Percentiles rank a stretch among this genome's conserved stretches.
Conservation (phyloP, 2,329 filamentous ascomycete genomes). For the Ascocoryne sarcoides region DNA sequence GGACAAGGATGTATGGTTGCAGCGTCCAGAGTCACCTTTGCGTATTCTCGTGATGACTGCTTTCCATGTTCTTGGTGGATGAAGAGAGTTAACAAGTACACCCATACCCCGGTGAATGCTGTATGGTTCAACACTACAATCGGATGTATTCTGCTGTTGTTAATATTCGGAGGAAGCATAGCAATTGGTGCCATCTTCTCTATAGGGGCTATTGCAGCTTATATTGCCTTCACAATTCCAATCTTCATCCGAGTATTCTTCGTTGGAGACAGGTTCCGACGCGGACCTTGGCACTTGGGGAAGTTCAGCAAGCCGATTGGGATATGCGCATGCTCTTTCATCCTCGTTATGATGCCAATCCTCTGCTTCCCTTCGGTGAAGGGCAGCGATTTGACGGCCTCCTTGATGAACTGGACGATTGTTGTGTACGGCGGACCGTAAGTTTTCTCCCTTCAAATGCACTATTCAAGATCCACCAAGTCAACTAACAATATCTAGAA, state of each 20-base stretch:
- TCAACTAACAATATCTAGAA: conserved; percentile 27
- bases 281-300: conserved; percentile 58
- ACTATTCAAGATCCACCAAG: too few species aligned
- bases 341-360: conserved; percentile 57
- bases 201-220: conserved; percentile 58
- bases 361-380: conserved; percentile 51
- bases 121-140: conserved; percentile 55
- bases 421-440: conserved; percentile 51
- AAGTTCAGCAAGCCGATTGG: conserved; percentile 49
- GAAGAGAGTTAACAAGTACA: conserved; percentile 48
- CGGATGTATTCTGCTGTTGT: conserved; percentile 48
- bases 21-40: conserved; percentile 56
- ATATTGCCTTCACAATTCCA: conserved; percentile 47
- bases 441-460: conserved; percentile 7
- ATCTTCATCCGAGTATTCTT: conserved; percentile 49
- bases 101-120: conserved; percentile 57
- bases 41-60: conserved; percentile 59
- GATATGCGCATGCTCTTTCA: conserved; percentile 44
- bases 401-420: conserved; percentile 56
- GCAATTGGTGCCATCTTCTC: conserved; percentile 58
- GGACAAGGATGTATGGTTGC: conserved; percentile 62
- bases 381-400: conserved; percentile 41
- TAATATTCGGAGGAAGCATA: conserved; percentile 52
- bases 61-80: conserved; percentile 52
- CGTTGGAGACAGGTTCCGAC: conserved; percentile 52